Evolutionary conservation across 306 rosid species (phyloP).

Genomic region (Senna tora): DNA sequence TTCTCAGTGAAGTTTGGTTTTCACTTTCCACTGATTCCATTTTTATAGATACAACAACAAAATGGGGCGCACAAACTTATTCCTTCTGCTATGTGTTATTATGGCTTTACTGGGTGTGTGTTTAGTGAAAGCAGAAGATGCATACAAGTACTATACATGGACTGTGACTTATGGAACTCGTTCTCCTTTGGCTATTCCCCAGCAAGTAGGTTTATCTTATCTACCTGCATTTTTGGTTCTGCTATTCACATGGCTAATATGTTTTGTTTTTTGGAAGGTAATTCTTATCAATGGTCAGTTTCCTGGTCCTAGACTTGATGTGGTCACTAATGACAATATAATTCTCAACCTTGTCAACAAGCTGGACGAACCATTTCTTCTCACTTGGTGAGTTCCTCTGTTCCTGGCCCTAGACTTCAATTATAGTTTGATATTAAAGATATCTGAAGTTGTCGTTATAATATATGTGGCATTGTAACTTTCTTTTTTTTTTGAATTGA

Average conservation of each 20-base stretch:
- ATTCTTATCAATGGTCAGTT: constrained; percentile 89
- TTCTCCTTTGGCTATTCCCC: constrained; percentile 81
- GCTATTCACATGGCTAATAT: constrained; percentile 27
- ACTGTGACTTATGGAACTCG: constrained; percentile 85
- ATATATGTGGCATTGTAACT: background rate
- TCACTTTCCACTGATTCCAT: background rate
- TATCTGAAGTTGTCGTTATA: background rate
- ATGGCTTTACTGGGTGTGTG: constrained; percentile 48
- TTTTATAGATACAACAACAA: constrained; percentile 40
- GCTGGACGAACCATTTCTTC: constrained; percentile 28
- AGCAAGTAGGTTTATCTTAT: constrained; percentile 77
- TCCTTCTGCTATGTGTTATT: constrained; percentile 48
- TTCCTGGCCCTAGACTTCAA: background rate
- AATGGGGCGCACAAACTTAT: constrained; percentile 57
- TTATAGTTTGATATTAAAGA: background rate
- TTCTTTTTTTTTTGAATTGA: too few relatives aligned
- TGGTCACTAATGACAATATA: constrained; percentile 85
- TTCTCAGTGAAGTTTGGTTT: constrained; percentile 16
- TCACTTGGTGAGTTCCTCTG: constrained; percentile 48
- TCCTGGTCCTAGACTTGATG: constrained; percentile 95
- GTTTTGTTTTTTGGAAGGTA: constrained; percentile 55
- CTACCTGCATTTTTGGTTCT: constrained; percentile 36
- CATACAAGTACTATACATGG: constrained; percentile 79
- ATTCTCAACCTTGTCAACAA: constrained; percentile 83
- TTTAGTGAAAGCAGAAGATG: constrained; percentile 76